Percentiles rank a stretch among this genome's conserved stretches.
These are phyloP conservation scores for Chaetomium tenue DNA, from an alignment of 495 filamentous ascomycete species.

Conservation along the genomic window DNA sequence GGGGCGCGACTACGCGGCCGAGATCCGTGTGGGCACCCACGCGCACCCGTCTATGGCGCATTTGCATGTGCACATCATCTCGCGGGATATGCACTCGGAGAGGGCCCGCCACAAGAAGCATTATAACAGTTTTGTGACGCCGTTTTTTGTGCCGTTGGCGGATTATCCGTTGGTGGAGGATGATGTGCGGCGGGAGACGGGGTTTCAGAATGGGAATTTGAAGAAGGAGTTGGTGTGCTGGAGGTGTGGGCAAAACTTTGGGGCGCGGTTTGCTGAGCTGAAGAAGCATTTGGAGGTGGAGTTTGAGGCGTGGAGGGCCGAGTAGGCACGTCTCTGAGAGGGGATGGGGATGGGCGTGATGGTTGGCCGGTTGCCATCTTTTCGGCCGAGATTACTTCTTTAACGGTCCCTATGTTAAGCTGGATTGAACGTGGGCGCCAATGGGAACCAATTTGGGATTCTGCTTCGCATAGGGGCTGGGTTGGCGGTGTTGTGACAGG, in stretches of 20 bases:
- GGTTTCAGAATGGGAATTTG: conserved; percentile 53
- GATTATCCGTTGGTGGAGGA: conserved; percentile 71
- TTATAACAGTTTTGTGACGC: conserved; percentile 86
- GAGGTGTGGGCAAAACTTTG: conserved; percentile 77
- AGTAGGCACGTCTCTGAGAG: conserved; percentile 40
- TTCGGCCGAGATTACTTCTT: not conserved
- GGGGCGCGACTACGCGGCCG: conserved; percentile 75
- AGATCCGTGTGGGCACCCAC: conserved; percentile 78
- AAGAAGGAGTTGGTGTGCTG: conserved; percentile 70
- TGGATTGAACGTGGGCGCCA: no score
- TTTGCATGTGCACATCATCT: conserved; percentile 85
- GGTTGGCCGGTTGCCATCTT: not conserved
- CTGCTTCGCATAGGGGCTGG: no score
- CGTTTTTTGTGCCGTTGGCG: conserved; percentile 79
- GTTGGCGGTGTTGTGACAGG: no score
- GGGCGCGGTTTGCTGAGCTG: conserved; percentile 65
- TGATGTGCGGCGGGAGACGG: conserved; percentile 58
- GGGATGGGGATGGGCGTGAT: not conserved
- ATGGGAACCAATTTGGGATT: no score
- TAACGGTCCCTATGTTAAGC: no score
- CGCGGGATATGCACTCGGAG: conserved; percentile 67
- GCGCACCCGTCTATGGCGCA: conserved; percentile 89
- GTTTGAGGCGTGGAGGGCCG: conserved; percentile 75
- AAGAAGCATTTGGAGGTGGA: conserved; percentile 80
- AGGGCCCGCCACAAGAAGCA: conserved; percentile 78